phyloP scores from a whole-genome alignment of 306 rosid species.

The Glycine tomentella region DNA sequence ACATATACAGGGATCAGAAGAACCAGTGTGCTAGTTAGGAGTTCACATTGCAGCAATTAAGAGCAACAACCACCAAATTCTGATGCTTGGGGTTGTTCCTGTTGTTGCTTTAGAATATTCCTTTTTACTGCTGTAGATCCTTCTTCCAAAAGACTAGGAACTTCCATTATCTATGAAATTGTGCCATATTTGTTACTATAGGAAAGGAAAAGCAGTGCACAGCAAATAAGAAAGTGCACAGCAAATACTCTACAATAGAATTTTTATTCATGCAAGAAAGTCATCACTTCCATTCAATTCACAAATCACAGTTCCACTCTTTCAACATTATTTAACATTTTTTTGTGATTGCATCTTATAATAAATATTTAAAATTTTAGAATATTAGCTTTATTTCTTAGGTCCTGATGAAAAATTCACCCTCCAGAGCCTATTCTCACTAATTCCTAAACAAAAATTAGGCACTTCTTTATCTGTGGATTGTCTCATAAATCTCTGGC shows the following conservation, averaged over 20 bases:
- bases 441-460: slow-evolving; percentile 10
- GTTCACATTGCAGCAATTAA: slow-evolving; percentile 45
- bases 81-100: slow-evolving; percentile 59
- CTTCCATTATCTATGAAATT: slow-evolving; percentile 81
- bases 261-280: slow-evolving; percentile 27
- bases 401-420: not conserved
- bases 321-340: not conserved
- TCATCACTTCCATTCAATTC: not conserved
- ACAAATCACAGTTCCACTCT: not conserved
- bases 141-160: slow-evolving; percentile 89
- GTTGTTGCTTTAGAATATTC: slow-evolving; percentile 71
- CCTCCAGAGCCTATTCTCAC: not conserved
- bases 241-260: slow-evolving; percentile 17
- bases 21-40: slow-evolving; percentile 46
- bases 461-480: not conserved
- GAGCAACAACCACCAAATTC: slow-evolving; percentile 66
- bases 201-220: slow-evolving; percentile 3
- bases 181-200: slow-evolving; percentile 42
- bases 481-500: not conserved
- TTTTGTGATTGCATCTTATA: not conserved
- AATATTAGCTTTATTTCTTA: not conserved
- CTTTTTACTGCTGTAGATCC: slow-evolving; percentile 74
- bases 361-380: not conserved
- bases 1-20: slow-evolving; percentile 58
- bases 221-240: slow-evolving; percentile 28